Base-by-base conservation (phyloP, 345 rosid species). In the Alliaria petiolata region DNA sequence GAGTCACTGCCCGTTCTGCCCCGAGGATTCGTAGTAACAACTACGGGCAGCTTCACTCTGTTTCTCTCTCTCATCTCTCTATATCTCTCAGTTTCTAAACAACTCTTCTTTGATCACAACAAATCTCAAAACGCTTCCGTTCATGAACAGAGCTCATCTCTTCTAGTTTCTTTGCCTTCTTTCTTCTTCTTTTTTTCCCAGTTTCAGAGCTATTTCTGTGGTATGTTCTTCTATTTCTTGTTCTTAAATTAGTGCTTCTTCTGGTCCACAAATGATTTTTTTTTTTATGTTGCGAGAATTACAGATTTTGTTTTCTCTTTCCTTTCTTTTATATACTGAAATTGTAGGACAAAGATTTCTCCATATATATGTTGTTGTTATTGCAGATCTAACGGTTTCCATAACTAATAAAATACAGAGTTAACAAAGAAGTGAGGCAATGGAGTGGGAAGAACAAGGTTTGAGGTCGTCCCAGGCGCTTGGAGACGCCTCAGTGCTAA, bases 31-130 rank as follows among this genome's bases (percentile, higher is more conserved):
- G 35, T 19, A 61, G 64, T 61, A 75, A 68, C 78, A 52, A 68
- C 78, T 75, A 68, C n/a, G 79, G 79, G 74, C 74, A 75, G 74
- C 58, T n/a, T n/a, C n/a, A n/a, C n/a, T 5, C 47, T 13, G 44
- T 46, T 47, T 17, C 42, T 14, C 52, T 70, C 59, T 70, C 44
- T 67, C 72, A n/a, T 54, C 59, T 28, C 36, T 62, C 75, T 71
- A 71, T 71, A 62, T 71, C 62, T n/a, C n/a, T 71, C 28, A 30
- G 26, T 19, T 16, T 62, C 63, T 72, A 33, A 64, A 64, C 67
- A 54, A 72, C 66, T 47, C 66, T 65, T 57, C 19, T 50, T 39
- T 58, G 67, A 74, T 65, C 78, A 74, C 58, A n/a, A n/a, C n/a
- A 73, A 73, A 65, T 73, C 71, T 65, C 51, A 36, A 38, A 51